A percentile compares a stretch with the other conserved stretches of the same genome.
These are phyloP conservation scores for Rosa multiflora DNA, from an alignment of 306 rosid genomes.

Conservation along the genomic window DNA sequence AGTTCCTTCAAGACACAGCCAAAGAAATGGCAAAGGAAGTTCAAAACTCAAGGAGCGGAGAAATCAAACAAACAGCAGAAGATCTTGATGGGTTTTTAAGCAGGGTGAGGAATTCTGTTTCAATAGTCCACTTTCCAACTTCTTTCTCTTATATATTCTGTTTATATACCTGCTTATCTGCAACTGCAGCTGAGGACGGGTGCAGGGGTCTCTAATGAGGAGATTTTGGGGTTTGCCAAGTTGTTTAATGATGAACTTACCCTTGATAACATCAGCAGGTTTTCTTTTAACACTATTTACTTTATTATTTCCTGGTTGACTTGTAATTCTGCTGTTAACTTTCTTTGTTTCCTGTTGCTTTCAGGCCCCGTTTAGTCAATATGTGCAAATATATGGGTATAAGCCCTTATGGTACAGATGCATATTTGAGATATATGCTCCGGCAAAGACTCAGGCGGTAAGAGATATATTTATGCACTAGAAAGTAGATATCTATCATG, in stretches of 20 bases:
- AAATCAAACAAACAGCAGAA: slow-evolving; percentile 83
- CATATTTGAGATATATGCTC: slow-evolving; percentile 90
- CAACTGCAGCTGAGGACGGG: slow-evolving; percentile 79
- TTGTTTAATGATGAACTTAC: slow-evolving; percentile 96
- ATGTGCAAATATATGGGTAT: slow-evolving; percentile 99
- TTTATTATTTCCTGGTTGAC: not conserved
- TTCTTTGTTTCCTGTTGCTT: slow-evolving; percentile 26
- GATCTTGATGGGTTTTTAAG: slow-evolving; percentile 87
- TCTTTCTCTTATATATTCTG: slow-evolving; percentile 15
- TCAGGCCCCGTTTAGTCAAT: slow-evolving; percentile 91
- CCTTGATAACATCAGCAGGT: slow-evolving; percentile 96
- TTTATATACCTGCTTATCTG: slow-evolving; percentile 14
- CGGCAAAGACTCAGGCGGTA: slow-evolving; percentile 71
- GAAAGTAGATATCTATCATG: not conserved
- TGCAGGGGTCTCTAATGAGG: slow-evolving; percentile 73
- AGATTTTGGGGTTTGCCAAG: slow-evolving; percentile 93
- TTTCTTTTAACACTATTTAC: slow-evolving; percentile 15
- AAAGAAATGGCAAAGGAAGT: slow-evolving; percentile 99
- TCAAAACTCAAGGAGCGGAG: slow-evolving; percentile 87
- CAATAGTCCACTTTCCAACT: slow-evolving; percentile 1
- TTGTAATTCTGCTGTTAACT: slow-evolving; percentile 5
- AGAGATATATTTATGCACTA: slow-evolving; percentile 25
- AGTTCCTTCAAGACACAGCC: slow-evolving; percentile 93
- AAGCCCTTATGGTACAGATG: slow-evolving; percentile 85
- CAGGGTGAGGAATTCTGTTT: slow-evolving; percentile 43